Evolutionary conservation across 1,139 yeast genomes (phyloP).

Genomic region (Protomyces inouyei): DNA sequence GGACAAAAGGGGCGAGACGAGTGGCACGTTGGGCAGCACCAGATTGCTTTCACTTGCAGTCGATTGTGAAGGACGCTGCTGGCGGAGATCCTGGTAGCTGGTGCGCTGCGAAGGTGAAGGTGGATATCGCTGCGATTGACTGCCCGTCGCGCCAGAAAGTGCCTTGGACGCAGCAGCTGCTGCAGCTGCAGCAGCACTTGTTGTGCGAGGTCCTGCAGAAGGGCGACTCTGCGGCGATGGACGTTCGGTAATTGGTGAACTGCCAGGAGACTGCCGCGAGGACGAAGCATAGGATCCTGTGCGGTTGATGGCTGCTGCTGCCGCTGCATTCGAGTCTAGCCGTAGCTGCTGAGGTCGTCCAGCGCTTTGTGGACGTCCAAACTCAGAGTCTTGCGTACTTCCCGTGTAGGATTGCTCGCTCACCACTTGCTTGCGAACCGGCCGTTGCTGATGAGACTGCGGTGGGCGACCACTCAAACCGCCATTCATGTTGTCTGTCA

Average conservation of each 20-base stretch:
- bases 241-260: conserved; percentile 9
- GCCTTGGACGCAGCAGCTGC: conserved; percentile 35
- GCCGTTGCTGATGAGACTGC: conserved; percentile 5
- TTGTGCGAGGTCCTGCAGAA: conserved; percentile 8
- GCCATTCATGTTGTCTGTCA: conserved; percentile 23
- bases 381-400: background rate
- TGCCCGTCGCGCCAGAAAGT: conserved; percentile 22
- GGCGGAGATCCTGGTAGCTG: conserved; percentile 4
- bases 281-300: conserved; percentile 3
- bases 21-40: conserved; percentile 11
- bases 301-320: conserved; percentile 16
- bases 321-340: conserved; percentile 21
- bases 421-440: conserved; percentile 10
- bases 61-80: background rate
- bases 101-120: conserved; percentile 5
- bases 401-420: conserved; percentile 19
- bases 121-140: background rate
- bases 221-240: conserved; percentile 14
- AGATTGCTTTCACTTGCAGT: background rate
- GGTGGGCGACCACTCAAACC: conserved; percentile 5
- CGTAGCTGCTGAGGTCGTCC: conserved; percentile 1
- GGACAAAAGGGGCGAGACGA: conserved; percentile 12
- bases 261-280: conserved; percentile 8
- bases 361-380: background rate
- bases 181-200: conserved; percentile 32